These are phyloP conservation scores for Hyaloscypha finlandica DNA, from an alignment of 495 filamentous ascomycete species.

Conservation along the genomic window DNA sequence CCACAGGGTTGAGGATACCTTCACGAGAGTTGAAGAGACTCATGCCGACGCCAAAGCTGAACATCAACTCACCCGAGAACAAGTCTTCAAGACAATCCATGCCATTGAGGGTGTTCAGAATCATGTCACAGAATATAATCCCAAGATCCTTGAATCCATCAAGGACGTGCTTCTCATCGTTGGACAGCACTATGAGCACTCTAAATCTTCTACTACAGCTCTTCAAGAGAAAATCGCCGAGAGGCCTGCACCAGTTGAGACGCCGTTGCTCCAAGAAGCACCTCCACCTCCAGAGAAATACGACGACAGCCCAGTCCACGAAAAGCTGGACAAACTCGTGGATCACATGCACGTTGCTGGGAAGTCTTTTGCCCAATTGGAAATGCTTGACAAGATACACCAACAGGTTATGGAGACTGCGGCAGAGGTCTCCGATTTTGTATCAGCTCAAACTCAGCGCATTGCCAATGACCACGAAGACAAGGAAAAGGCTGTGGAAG, in stretches of 20 bases:
- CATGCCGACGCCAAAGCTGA: slow-evolving; percentile 70
- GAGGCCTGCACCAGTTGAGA: slow-evolving; percentile 34
- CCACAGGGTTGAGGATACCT: slow-evolving; percentile 72
- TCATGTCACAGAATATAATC: slow-evolving; percentile 76
- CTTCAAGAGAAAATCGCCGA: slow-evolving; percentile 58
- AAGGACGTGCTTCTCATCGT: slow-evolving; percentile 81
- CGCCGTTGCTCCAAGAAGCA: slow-evolving; percentile 39
- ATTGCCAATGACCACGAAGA: slow-evolving; percentile 78
- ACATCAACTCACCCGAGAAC: slow-evolving; percentile 74
- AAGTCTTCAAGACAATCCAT: slow-evolving; percentile 68
- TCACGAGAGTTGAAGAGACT: slow-evolving; percentile 74
- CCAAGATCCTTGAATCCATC: slow-evolving; percentile 78
- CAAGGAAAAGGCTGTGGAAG: slow-evolving; percentile 78
- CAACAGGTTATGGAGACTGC: slow-evolving; percentile 86
- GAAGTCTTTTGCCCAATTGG: slow-evolving; percentile 61
- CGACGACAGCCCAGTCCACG: slow-evolving; percentile 71
- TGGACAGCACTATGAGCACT: slow-evolving; percentile 77
- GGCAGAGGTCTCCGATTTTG: slow-evolving; percentile 81
- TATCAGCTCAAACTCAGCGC: slow-evolving; percentile 74
- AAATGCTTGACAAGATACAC: slow-evolving; percentile 86
- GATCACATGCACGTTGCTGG: slow-evolving; percentile 60
- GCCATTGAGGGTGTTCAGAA: slow-evolving; percentile 75
- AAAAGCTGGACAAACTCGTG: slow-evolving; percentile 85
- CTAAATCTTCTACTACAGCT: slow-evolving; percentile 47
- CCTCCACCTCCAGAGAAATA: slow-evolving; percentile 52